These are phyloP conservation scores for Podila epigama DNA, from an alignment of 192 early-diverging fungal genomes.

Conservation along the genomic window DNA sequence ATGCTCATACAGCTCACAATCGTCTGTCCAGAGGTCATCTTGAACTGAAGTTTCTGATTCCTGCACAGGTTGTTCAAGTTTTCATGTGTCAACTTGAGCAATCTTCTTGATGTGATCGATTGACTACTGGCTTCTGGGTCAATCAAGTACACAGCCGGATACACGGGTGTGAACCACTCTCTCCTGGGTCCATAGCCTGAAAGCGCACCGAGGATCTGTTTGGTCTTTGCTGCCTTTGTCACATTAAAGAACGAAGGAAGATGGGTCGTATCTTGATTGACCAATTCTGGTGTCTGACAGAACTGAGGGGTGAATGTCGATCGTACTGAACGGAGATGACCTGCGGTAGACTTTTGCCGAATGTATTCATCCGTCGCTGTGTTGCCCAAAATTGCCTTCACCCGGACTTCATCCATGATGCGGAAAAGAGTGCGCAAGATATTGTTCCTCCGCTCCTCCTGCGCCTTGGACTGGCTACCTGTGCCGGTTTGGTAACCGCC, in stretches of 20 bases:
- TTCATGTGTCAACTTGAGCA: slow-evolving; percentile 55
- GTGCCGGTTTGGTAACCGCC: background rate
- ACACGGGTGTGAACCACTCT: slow-evolving; percentile 61
- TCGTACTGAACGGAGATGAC: slow-evolving; percentile 61
- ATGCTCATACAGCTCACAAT: slow-evolving; percentile 43
- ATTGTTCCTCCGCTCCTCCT: slow-evolving; percentile 18
- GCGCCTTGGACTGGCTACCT: background rate
- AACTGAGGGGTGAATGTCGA: slow-evolving; percentile 51
- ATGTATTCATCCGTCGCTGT: slow-evolving; percentile 61
- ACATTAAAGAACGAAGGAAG: slow-evolving; percentile 67
- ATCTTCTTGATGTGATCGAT: slow-evolving; percentile 19
- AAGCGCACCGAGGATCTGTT: slow-evolving; percentile 59
- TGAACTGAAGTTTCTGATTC: slow-evolving; percentile 64
- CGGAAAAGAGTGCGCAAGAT: slow-evolving; percentile 37
- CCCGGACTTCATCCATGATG: slow-evolving; percentile 70
- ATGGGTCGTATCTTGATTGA: slow-evolving; percentile 30
- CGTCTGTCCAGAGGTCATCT: slow-evolving; percentile 46
- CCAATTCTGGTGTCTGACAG: slow-evolving; percentile 52
- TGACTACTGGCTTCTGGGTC: slow-evolving; percentile 44
- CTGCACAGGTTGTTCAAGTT: slow-evolving; percentile 65
- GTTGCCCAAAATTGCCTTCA: slow-evolving; percentile 63
- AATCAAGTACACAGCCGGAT: slow-evolving; percentile 62
- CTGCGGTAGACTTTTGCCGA: slow-evolving; percentile 56
- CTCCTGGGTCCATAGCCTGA: slow-evolving; percentile 59
- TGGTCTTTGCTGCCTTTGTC: slow-evolving; percentile 69